A percentile compares a stretch with the other conserved stretches of the same genome.
Evolutionary conservation across 331 rosid species (phyloP).

Genomic region (Quercus lobata): DNA sequence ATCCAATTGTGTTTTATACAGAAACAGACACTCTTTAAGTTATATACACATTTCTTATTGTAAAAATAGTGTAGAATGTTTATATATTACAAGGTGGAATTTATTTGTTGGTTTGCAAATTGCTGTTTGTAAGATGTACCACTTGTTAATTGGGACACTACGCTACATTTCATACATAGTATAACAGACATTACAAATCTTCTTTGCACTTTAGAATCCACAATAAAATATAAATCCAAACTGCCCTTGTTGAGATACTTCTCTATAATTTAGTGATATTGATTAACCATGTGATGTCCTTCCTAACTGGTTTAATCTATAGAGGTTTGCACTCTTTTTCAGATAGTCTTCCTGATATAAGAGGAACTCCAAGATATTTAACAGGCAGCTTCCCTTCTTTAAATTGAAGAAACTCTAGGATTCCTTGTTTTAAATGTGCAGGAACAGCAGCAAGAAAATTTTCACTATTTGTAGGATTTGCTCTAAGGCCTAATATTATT

Average conservation of each 20-base stretch:
- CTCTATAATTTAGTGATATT: neutral
- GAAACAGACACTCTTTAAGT: neutral
- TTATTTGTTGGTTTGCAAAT: neutral
- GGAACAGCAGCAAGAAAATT: no score
- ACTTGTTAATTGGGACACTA: neutral
- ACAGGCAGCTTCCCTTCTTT: no score
- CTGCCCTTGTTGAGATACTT: neutral
- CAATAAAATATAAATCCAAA: neutral
- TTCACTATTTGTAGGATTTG: no score
- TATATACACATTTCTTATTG: neutral
- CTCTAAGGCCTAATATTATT: no score
- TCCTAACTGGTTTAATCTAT: slow-evolving; percentile 19
- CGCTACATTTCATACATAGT: neutral
- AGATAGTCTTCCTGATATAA: no score
- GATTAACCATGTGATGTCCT: slow-evolving; percentile 16
- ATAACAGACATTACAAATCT: neutral
- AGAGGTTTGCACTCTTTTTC: no score
- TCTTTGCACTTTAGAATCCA: neutral
- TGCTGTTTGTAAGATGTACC: neutral
- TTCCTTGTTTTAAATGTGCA: no score
- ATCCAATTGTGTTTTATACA: neutral
- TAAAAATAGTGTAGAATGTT: neutral
- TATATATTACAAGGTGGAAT: neutral
- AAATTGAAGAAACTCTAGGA: no score
- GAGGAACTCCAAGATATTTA: no score